Base-by-base conservation (phyloP, 176 grass and related monocot species). In the Ananas comosus region DNA sequence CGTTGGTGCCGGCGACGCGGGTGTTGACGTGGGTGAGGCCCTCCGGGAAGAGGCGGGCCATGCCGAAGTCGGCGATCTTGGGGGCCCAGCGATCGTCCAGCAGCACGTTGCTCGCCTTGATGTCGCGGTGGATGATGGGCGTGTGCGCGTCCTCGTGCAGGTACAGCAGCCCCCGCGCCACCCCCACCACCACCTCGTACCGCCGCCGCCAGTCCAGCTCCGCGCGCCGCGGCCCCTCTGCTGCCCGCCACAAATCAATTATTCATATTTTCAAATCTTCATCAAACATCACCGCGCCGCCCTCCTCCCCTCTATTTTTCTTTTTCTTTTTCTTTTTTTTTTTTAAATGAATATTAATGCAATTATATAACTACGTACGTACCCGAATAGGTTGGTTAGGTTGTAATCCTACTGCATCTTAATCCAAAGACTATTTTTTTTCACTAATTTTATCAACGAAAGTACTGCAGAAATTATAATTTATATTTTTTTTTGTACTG, bases 51-150 rank as follows among this genome's bases (percentile, higher is more conserved):
- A 99, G 80, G 1, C 94, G 80, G 14, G 89, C 84, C 86, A 99
- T 91, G 71, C 94, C 94, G 63, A 93, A 99, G 79, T 99, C 94
- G 27, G 94, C 94, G 77, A 99, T 99, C 81, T 99, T 99, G 63
- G 94, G 75, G 2, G 76, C 75, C 89, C 89, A 99, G 2, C 86
- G 85, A 6, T 86, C 74, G 72, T 99, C 84, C 7, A 99, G 74
- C 21, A 99, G 82, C 77, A 99, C 90, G 82, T 99, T 99, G 82
- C 94, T 93, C 1, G 89, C 86, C 86, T 99, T 99, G 84, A 99
- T 88, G 75, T 99, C 94, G 10, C 94, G 84, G 84, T 99, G 94
- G 82, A 99, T 90, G 77, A 99, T 99, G 71, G 94, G 84, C 51
- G 75, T 90, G 84, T 93, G 94, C 63, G 94, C 89, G 74, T 88